Percentiles rank a stretch among this genome's conserved stretches.
Evolutionary conservation across 139 green algal species (phyloP).

Genomic region (Micractinium conductrix): DNA sequence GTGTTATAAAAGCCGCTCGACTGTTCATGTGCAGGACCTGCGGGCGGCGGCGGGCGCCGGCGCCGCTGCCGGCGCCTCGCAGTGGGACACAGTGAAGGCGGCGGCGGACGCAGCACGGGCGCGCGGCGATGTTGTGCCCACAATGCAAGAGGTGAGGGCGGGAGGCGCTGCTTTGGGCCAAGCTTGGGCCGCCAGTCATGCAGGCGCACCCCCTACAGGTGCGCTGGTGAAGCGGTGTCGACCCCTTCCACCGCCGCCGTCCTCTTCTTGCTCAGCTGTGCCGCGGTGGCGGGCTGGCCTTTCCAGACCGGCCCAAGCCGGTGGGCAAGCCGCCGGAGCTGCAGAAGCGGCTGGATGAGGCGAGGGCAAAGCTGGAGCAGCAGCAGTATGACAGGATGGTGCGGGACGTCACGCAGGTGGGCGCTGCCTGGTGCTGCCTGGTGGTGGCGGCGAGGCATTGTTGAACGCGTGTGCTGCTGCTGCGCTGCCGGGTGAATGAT

Average conservation of each 20-base stretch:
- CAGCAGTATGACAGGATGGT: constrained; percentile 59
- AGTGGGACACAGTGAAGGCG: constrained; percentile 14
- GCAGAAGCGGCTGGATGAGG: constrained; percentile 53
- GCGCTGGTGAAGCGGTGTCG: too few species aligned
- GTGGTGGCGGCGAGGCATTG: too few species aligned
- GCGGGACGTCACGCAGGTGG: constrained; percentile 43
- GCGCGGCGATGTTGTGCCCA: not conserved
- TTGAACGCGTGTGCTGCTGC: too few species aligned
- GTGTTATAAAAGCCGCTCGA: too few species aligned
- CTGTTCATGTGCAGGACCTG: constrained; percentile 33
- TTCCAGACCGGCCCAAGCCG: constrained; percentile 42
- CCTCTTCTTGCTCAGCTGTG: too few species aligned
- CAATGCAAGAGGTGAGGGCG: constrained; percentile 13
- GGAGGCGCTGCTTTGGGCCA: too few species aligned
- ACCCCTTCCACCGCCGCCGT: too few species aligned
- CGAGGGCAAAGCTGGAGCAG: constrained; percentile 62
- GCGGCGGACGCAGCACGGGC: not conserved
- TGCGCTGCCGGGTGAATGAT: too few species aligned
- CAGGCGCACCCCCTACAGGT: too few species aligned
- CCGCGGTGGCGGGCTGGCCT: constrained; percentile 42
- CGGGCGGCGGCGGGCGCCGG: not conserved
- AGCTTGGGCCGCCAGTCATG: too few species aligned
- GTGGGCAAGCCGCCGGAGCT: constrained; percentile 56
- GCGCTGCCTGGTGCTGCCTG: constrained; percentile 35
- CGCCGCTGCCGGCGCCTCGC: not conserved